phyloP scores from a whole-genome alignment of 495 filamentous ascomycete species.

The Terfezia claveryi region DNA sequence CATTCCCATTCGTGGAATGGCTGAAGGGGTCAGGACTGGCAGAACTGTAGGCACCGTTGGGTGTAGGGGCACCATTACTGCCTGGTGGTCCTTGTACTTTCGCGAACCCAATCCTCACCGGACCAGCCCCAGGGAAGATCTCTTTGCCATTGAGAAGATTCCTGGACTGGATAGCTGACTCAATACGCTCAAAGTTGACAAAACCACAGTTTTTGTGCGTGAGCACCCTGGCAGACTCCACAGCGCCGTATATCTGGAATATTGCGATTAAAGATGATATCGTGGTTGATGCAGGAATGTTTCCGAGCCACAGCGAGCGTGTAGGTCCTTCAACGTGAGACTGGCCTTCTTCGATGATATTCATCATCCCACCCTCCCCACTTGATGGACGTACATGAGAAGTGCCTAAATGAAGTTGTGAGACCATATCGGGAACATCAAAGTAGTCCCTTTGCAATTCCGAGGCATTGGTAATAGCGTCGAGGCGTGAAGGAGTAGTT shows the following conservation, averaged over 20 bases:
- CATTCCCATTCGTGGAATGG: conserved; percentile 14
- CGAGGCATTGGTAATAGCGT: conserved; percentile 59
- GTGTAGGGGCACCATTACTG: conserved; percentile 52
- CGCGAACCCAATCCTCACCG: conserved; percentile 86
- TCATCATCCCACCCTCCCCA: conserved; percentile 15
- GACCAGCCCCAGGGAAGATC: conserved; percentile 90
- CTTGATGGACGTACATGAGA: conserved; percentile 13
- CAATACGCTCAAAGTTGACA: conserved; percentile 80
- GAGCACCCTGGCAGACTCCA: conserved; percentile 77
- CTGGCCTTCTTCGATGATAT: conserved; percentile 12
- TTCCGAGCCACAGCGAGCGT: conserved; percentile 86
- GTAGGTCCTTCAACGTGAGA: conserved; percentile 68
- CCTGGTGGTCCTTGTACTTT: conserved; percentile 43
- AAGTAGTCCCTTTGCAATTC: conserved; percentile 36
- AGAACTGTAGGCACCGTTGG: conserved; percentile 64
- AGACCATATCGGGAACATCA: conserved; percentile 9
- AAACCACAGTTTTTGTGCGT: conserved; percentile 99
- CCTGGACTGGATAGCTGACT: conserved; percentile 76
- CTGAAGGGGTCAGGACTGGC: conserved; percentile 70
- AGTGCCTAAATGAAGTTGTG: conserved; percentile 14
- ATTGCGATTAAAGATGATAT: conserved; percentile 80
- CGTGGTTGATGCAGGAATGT: conserved; percentile 92
- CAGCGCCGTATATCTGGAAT: conserved; percentile 73
- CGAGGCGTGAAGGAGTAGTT: conserved; percentile 59
- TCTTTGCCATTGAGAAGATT: conserved; percentile 81